These are phyloP conservation scores for Penicillium cosmopolitanum DNA, from an alignment of 495 filamentous ascomycete species.

Conservation along the genomic window DNA sequence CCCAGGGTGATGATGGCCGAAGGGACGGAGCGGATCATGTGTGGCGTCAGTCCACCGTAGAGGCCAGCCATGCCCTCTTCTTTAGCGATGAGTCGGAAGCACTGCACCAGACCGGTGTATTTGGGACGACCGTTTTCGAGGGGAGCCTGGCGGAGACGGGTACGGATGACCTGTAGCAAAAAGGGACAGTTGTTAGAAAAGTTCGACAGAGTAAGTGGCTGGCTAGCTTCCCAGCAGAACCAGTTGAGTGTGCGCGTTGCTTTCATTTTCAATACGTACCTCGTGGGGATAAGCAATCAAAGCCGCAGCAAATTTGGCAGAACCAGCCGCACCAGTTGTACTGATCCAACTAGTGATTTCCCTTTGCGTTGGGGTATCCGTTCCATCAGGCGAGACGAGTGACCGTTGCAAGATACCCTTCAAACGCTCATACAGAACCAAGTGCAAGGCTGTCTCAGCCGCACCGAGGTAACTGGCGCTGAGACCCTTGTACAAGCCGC, in stretches of 20 bases:
- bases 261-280: constrained; percentile 45
- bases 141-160: constrained; percentile 79
- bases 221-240: no score
- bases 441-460: constrained; percentile 82
- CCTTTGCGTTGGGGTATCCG: constrained; percentile 29
- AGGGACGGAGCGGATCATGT: constrained; percentile 84
- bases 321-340: constrained; percentile 72
- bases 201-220: background rate
- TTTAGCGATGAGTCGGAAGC: constrained; percentile 78
- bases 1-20: constrained; percentile 91
- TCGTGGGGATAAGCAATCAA: constrained; percentile 88
- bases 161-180: constrained; percentile 67
- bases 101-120: constrained; percentile 82
- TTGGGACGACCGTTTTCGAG: constrained; percentile 71
- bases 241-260: background rate
- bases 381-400: constrained; percentile 45
- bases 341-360: constrained; percentile 40
- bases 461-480: constrained; percentile 87
- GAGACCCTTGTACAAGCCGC: constrained; percentile 81
- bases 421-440: constrained; percentile 85
- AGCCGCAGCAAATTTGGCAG: constrained; percentile 79
- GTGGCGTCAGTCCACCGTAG: constrained; percentile 85
- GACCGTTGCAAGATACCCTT: constrained; percentile 66
- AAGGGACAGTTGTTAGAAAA: background rate
- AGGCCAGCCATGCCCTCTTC: constrained; percentile 81